These are phyloP conservation scores for Penicillium sp. DNA, from an alignment of 2,329 filamentous ascomycete genomes.

Conservation along the genomic window DNA sequence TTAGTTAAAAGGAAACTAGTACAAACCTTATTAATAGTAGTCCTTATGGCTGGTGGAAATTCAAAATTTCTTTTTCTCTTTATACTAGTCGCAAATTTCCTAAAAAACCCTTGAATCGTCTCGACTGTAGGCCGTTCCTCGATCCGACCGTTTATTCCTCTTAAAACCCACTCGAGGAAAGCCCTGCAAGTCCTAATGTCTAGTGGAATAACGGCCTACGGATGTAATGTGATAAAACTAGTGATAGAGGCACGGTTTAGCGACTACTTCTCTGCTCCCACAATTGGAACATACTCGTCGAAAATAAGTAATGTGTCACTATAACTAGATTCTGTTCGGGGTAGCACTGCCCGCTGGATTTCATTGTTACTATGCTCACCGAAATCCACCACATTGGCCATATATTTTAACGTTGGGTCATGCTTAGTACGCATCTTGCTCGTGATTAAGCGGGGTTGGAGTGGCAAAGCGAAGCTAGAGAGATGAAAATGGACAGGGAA, in stretches of 20 bases:
- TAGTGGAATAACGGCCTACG: neutral
- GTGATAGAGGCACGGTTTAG: neutral
- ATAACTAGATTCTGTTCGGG: neutral
- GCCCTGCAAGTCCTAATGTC: neutral
- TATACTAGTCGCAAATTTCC: neutral
- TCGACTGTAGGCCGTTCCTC: neutral
- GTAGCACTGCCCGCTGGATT: neutral
- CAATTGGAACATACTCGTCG: rapidly evolving
- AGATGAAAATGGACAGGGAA: no score
- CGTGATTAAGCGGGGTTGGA: no score
- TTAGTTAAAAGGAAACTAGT: neutral
- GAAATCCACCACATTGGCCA: no score
- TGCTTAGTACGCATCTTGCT: no score
- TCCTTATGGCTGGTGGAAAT: neutral
- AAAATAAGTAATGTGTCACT: neutral
- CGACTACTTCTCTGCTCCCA: neutral
- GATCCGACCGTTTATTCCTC: neutral
- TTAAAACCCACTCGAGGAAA: neutral
- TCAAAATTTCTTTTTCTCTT: neutral
- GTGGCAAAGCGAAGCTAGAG: no score
- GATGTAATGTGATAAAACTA: neutral
- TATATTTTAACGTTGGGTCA: no score
- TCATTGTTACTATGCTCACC: neutral
- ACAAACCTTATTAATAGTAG: neutral
- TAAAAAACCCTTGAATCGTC: neutral